Conservation (phyloP, 352 stramenopile genomes). For the Pythium periplocum region DNA sequence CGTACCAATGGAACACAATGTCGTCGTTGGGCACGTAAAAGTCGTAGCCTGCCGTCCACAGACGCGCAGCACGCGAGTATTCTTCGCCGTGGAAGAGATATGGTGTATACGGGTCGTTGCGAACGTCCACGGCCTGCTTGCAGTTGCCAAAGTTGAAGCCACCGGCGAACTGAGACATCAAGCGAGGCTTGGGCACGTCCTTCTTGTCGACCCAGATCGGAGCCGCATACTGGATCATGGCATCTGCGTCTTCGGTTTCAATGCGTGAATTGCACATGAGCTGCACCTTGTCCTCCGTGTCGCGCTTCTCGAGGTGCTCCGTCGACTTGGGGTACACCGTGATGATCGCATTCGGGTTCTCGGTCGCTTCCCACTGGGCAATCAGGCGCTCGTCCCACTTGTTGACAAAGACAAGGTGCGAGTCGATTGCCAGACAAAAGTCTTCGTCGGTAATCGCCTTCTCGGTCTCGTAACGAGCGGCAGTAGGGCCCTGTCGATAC, state of each 20-base stretch:
- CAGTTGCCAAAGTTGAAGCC: conserved; percentile 83
- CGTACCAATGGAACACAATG: conserved; percentile 79
- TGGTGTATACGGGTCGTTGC: conserved; percentile 74
- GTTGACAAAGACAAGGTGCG: conserved; percentile 69
- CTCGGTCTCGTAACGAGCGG: conserved; percentile 68
- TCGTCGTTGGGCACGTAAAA: conserved; percentile 74
- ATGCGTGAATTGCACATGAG: conserved; percentile 79
- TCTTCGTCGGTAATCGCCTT: conserved; percentile 73
- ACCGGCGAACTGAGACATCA: conserved; percentile 75
- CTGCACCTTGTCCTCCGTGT: conserved; percentile 55
- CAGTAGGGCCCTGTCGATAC: conserved; percentile 45
- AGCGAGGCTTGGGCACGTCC: conserved; percentile 51
- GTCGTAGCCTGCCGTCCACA: conserved; percentile 79
- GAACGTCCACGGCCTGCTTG: conserved; percentile 60
- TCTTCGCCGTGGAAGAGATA: conserved; percentile 81
- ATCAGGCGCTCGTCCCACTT: conserved; percentile 78
- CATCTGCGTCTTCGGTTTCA: conserved; percentile 56
- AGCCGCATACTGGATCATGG: conserved; percentile 76
- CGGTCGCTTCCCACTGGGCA: conserved; percentile 56
- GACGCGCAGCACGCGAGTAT: conserved; percentile 67
- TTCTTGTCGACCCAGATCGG: conserved; percentile 69
- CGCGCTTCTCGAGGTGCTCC: conserved; percentile 44
- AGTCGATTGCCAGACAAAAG: conserved; percentile 80
- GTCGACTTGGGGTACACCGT: conserved; percentile 79
- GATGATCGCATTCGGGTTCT: conserved; percentile 75